Evolutionary conservation across 805 yeast species (phyloP), one percentile per base, ranked within the genome.

Genomic region (Yarrowia deformans): DNA sequence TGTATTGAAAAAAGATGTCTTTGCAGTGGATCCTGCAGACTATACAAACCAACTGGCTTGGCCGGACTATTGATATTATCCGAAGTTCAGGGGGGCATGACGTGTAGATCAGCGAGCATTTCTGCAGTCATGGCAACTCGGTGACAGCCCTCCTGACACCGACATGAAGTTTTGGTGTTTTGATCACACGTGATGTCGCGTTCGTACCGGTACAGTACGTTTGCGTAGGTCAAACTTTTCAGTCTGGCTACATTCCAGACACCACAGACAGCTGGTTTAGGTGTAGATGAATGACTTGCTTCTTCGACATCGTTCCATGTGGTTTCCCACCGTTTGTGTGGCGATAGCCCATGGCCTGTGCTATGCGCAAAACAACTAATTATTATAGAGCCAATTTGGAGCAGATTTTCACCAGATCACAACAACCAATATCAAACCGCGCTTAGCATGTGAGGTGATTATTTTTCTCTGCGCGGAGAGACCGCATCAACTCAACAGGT

Each of bases 221-320:
- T 16, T n/a, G 23, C 29, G 16, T 19, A 23, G 32, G 19, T 19
- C 29, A 46, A 46, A 46, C 49, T 34, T 50, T 50, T 49, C 37
- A 32, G 18, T 39, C 16, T 12, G 18, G 32, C 29, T 16, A 52
- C 58, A 52, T 52, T 52, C 58, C 58, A n/a, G 12, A 13, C 37
- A 12, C 14, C 3, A 13, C 29, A 19, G n/a, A 10, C 32, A 45
- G 32, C 3, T 8, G 19, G 29, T 32, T 49, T 8, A 18, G n/a
- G 43, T 32, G 55, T 50, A 50, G 23, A 8, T 29, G 40, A 10
- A 29, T 34, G 32, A n/a, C 40, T 34, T 34, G 55, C 54, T 49
- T 49, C 4, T 50, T 54, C 58, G 12, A 18, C 12, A 12, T 10
- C 34, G 13, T 54, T 54, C 58, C 58, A 35, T 52, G 42, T 52